phyloP scores from a whole-genome alignment of 768 basidiomycete species.

The Agrocybe pediades region DNA sequence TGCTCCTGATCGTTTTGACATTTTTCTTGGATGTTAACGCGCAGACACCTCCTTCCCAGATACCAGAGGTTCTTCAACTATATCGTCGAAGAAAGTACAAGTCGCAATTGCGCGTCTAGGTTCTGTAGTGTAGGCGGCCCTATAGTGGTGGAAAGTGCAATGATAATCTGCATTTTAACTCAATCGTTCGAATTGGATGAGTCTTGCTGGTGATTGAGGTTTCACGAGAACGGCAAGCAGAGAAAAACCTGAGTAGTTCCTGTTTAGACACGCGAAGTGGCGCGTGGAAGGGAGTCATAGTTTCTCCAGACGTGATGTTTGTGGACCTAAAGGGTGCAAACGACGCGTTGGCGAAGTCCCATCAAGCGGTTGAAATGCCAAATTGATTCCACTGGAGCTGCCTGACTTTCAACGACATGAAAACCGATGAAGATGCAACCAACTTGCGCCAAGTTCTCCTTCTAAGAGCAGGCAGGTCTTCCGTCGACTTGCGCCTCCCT shows the following conservation, averaged over 20 bases:
- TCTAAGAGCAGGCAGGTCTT: too few species aligned
- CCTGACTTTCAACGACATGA: too few species aligned
- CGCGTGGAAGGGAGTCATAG: slow-evolving; percentile 66
- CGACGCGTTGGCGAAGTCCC: slow-evolving; percentile 17
- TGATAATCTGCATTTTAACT: slow-evolving; percentile 70
- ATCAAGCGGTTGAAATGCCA: slow-evolving; percentile 9
- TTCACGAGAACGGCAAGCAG: slow-evolving; percentile 57
- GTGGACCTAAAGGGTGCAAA: slow-evolving; percentile 68
- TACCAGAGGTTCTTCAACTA: slow-evolving; percentile 60
- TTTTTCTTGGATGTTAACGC: slow-evolving; percentile 66
- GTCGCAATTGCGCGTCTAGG: slow-evolving; percentile 53
- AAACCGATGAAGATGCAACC: too few species aligned
- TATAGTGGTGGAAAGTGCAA: slow-evolving; percentile 79
- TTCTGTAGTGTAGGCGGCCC: slow-evolving; percentile 71
- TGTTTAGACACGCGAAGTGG: slow-evolving; percentile 68
- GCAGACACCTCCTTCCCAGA: slow-evolving; percentile 64
- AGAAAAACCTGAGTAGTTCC: slow-evolving; percentile 59
- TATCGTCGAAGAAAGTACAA: slow-evolving; percentile 64
- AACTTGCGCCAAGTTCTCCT: too few species aligned
- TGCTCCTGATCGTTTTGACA: slow-evolving; percentile 77
- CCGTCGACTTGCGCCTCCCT: too few species aligned
- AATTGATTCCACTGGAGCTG: slow-evolving; percentile 5
- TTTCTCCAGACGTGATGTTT: slow-evolving; percentile 25
- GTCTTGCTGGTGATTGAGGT: slow-evolving; percentile 56
- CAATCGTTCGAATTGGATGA: slow-evolving; percentile 74